These are phyloP conservation scores for Hypsizygus ulmarius DNA, from an alignment of 1,284 basidiomycete genomes.

Conservation along the genomic window DNA sequence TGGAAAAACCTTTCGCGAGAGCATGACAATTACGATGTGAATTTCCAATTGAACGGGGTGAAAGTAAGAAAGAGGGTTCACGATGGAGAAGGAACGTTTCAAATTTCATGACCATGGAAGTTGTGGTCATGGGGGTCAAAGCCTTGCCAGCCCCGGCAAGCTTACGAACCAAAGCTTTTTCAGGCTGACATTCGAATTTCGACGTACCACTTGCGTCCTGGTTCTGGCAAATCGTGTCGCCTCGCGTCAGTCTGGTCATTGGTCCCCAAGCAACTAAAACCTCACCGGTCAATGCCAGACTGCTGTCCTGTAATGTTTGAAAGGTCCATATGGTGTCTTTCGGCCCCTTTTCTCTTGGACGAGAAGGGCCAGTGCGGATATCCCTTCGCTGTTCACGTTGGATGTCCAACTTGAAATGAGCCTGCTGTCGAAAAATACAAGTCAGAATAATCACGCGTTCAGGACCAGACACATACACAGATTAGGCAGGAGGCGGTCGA, in stretches of 20 bases:
- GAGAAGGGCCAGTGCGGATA: constrained; percentile 3
- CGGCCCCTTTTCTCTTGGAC: too few relatives aligned
- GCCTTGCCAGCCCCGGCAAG: too few relatives aligned
- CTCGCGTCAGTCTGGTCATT: neutral
- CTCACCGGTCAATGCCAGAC: neutral
- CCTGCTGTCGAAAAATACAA: neutral
- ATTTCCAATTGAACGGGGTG: too few relatives aligned
- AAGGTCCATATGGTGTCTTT: too few relatives aligned
- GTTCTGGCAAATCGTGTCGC: neutral
- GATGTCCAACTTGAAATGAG: neutral
- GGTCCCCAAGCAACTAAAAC: neutral
- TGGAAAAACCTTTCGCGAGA: too few relatives aligned
- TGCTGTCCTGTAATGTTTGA: neutral
- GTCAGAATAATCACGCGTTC: constrained; percentile 1
- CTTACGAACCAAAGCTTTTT: too few relatives aligned
- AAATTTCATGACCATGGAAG: too few relatives aligned
- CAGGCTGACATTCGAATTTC: neutral
- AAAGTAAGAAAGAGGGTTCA: too few relatives aligned
- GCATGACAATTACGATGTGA: too few relatives aligned
- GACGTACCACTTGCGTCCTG: neutral
- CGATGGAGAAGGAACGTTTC: too few relatives aligned
- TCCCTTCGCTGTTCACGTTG: constrained; percentile 6
- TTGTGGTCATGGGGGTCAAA: too few relatives aligned
- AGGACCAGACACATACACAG: neutral
- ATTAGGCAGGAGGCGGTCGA: too few relatives aligned